Evolutionary conservation across 2,329 filamentous ascomycete genomes (phyloP), one percentile per base, ranked within the genome.

Genomic region (Xylaria sp.): DNA sequence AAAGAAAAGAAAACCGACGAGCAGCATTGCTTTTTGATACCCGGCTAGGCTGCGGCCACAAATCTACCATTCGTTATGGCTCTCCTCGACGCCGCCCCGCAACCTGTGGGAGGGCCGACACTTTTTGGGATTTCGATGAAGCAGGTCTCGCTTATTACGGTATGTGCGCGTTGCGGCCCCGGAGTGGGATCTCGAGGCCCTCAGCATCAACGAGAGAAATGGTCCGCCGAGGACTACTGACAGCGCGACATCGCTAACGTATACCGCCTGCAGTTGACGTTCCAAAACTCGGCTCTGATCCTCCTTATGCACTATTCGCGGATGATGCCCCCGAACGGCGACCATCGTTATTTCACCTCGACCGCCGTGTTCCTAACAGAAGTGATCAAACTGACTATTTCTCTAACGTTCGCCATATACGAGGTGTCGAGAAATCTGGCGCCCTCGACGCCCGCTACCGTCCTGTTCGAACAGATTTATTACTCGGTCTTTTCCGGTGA

Each of bases 351-450:
- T 74, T 91, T 94, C 65, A 88, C 93, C 38, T 97, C 92, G 39
- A 97, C 94, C 8, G 92, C 93, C 40, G 91, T 99, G 50, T 91
- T 97, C 70, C 80, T 97, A 59, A 94, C 92, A 72, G 94, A 99
- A 74, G 82, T 96, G 43, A 83, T 97, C 65, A 97, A 97, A 74
- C 82, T 97, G 29, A 84, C 87, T 37, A 85, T 97, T 50, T 95
- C 90, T 63, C 78, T 97, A 39, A 91, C 90, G 5, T 88, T 97
- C 71, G 89, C 91, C 42, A 82, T 97, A 45, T 91, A 95, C 77
- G 92, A 97, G 63, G 87, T 91, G 48, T 93, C 92, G 17, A 82
- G 84, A 64, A 89, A 84, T 7, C 79, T 91, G 7, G 88, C 91
- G 5, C 85, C 91, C 7, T 89, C 90, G 26, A 90, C 90, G 19